Evolutionary conservation across 2,329 filamentous ascomycete genomes (phyloP), one percentile per base, ranked within the genome.

Genomic region (Aspergillus pseudonomiae): DNA sequence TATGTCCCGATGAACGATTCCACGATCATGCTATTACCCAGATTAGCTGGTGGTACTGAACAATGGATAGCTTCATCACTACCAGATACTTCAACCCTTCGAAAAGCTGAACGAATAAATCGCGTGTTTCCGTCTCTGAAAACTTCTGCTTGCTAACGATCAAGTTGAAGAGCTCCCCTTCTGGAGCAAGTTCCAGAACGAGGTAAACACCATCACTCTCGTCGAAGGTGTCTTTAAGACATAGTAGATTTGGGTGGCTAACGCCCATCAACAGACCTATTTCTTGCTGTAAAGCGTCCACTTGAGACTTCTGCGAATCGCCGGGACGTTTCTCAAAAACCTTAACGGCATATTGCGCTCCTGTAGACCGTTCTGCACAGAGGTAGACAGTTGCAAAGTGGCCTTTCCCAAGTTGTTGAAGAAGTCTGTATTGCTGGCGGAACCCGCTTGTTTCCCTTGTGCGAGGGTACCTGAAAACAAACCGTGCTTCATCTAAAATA

Each of bases 221-320:
- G 73, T 96, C 92, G 75, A 97, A 99, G 0, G 93, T 97, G 69
- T 97, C 94, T 77, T 96, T 97, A 61, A 99, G 83, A 75, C 94
- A 97, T 16, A 99, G 84, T 59, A 99, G 86, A 69, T 96, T 95
- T 4, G 93, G 92, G 77, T 99, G 95, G 75, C 91, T 96, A 65
- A 99, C 93, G n/a, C 93, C 89, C 93, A 97, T 98, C 65, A 99
- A 81, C 19, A 99, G 92, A 26, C 92, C 94, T 75, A 99, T 96
- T 77, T 99, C 96, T 77, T 98, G 94, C 75, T 97, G 93, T 53
- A 98, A 80, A 2, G 92, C 90, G 64, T 97, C 93, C 6, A 90
- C 89, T 77, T 94, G 94, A 21, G 92, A 91, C 67, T 87, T 88
- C 68, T 97, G 93, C 46, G 94, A 93, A 63, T 89, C 85, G n/a